A percentile compares a stretch with the other conserved stretches of the same genome.
Evolutionary conservation across 2,329 filamentous ascomycete genomes (phyloP).

Genomic region (Decorospora gaudefroyi): DNA sequence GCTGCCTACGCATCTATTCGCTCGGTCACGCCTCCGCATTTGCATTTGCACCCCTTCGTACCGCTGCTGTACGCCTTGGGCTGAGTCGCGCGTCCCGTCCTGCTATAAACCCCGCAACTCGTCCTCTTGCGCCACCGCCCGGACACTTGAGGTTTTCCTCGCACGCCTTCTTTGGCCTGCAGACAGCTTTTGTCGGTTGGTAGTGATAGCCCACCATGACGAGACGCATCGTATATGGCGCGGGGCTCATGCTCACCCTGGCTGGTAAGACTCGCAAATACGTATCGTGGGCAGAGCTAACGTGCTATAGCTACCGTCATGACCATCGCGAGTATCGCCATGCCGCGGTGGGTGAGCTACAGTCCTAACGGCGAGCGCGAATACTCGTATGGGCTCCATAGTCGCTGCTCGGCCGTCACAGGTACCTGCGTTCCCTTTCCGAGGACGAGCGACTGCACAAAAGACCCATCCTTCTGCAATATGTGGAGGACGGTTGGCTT

Average conservation of each 20-base stretch:
- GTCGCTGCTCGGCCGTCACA: constrained; percentile 73
- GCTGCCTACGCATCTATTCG: constrained; percentile 3
- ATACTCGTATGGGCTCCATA: constrained; percentile 73
- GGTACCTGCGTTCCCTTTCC: constrained; percentile 70
- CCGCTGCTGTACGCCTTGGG: constrained; percentile 4
- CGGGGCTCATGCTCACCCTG: constrained; percentile 54
- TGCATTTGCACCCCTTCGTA: constrained; percentile 1
- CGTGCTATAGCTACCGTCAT: constrained; percentile 65
- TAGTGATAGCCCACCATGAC: constrained; percentile 51
- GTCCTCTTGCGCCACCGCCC: constrained; percentile 11
- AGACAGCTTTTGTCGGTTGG: not conserved
- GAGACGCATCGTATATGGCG: constrained; percentile 54
- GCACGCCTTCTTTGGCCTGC: not conserved
- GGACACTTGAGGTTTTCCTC: not conserved
- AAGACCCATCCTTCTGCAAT: constrained; percentile 77
- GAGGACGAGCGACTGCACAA: constrained; percentile 66
- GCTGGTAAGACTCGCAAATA: constrained; percentile 42
- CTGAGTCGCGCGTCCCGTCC: constrained; percentile 2
- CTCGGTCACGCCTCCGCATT: constrained; percentile 7
- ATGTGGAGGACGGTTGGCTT: constrained; percentile 91
- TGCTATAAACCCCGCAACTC: constrained; percentile 9
- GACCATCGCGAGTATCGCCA: constrained; percentile 69
- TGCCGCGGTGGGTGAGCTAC: constrained; percentile 73
- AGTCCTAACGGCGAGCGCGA: constrained; percentile 49
- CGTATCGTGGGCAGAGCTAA: constrained; percentile 12